Evolutionary conservation across 2,329 filamentous ascomycete species (phyloP).

Genomic region (Scedosporium boydii): DNA sequence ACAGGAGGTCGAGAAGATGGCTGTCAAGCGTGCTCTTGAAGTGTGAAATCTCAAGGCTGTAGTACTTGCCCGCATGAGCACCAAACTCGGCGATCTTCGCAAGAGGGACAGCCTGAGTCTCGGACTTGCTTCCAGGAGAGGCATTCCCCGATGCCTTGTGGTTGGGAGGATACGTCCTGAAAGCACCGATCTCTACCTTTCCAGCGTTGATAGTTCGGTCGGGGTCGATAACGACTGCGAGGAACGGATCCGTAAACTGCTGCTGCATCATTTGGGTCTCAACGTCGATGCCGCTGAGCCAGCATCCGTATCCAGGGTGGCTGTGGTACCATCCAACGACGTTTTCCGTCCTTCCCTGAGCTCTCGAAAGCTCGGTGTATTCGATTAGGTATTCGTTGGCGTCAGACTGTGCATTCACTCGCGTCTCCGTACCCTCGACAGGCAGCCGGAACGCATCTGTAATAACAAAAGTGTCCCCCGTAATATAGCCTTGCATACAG

Average conservation of each 20-base stretch:
- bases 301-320: slow-evolving; percentile 96
- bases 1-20: slow-evolving; percentile 76
- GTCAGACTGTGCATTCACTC: slow-evolving; percentile 91
- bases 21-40: slow-evolving; percentile 90
- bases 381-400: slow-evolving; percentile 95
- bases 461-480: slow-evolving; percentile 76
- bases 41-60: slow-evolving; percentile 81
- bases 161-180: slow-evolving; percentile 76
- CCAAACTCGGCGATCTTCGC: slow-evolving; percentile 94
- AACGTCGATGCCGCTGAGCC: slow-evolving; percentile 94
- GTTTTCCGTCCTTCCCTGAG: slow-evolving; percentile 75
- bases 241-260: slow-evolving; percentile 77
- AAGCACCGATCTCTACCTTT: slow-evolving; percentile 95
- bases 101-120: slow-evolving; percentile 73
- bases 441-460: slow-evolving; percentile 91
- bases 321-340: slow-evolving; percentile 97
- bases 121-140: slow-evolving; percentile 32
- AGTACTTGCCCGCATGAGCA: slow-evolving; percentile 83
- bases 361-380: slow-evolving; percentile 67
- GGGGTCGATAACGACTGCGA: slow-evolving; percentile 92
- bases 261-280: slow-evolving; percentile 81
- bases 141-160: slow-evolving; percentile 41
- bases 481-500: slow-evolving; percentile 91
- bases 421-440: slow-evolving; percentile 95
- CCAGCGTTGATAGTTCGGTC: slow-evolving; percentile 90